Evolutionary conservation across 805 yeast species (phyloP).

Genomic region (Hagleromyces aurorensis): DNA sequence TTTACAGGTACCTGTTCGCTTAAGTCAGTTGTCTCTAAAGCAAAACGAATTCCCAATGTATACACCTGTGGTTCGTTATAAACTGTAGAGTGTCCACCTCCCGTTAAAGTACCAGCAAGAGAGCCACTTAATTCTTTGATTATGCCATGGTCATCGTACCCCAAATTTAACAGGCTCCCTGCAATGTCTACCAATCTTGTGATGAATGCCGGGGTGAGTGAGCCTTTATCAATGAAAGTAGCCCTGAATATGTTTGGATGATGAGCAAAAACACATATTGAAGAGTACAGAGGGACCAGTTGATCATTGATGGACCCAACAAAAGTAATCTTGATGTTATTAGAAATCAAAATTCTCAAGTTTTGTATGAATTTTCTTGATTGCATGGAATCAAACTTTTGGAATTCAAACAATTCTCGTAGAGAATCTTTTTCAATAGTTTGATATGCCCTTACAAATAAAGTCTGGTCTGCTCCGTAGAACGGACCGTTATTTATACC

Average conservation of each 20-base stretch:
- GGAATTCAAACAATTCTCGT: conserved; percentile 81
- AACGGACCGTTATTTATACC: conserved; percentile 93
- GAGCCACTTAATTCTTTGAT: conserved; percentile 73
- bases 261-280: conserved; percentile 68
- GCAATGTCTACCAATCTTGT: conserved; percentile 67
- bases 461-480: conserved; percentile 80
- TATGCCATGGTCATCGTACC: conserved; percentile 78
- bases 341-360: conserved; percentile 51
- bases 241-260: conserved; percentile 91
- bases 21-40: conserved; percentile 64
- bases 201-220: conserved; percentile 73
- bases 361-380: conserved; percentile 65
- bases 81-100: conserved; percentile 89
- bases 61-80: conserved; percentile 83
- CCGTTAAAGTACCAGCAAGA: conserved; percentile 84
- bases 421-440: conserved; percentile 85
- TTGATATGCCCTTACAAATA: conserved; percentile 81
- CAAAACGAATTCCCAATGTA: conserved; percentile 65
- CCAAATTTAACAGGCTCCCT: conserved; percentile 64
- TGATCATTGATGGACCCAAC: conserved; percentile 93
- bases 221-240: conserved; percentile 77
- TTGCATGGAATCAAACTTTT: conserved; percentile 62
- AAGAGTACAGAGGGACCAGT: conserved; percentile 84
- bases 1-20: conserved; percentile 34
- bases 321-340: conserved; percentile 70